Evolutionary conservation across 164 flowering plant genomes (phyloP), one percentile per base, ranked within the genome.

Genomic region (Stephania yunnanensis): DNA sequence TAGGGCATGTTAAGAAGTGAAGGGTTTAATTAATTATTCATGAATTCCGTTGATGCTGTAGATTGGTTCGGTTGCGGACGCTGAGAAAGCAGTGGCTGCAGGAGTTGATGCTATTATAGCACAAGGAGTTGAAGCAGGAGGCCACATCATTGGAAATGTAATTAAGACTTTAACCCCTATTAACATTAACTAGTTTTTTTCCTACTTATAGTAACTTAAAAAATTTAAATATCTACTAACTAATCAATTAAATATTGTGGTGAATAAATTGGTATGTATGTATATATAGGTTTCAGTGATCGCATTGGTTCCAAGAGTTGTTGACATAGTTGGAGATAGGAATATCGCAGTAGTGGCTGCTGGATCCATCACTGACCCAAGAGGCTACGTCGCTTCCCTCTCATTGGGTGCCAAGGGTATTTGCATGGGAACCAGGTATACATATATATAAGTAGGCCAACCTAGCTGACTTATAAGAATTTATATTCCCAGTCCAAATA

Each of bases 51-150:
- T 58, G 4, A 17, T 58, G 17, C 15, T 76, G 7, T 53, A 82
- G 84, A 68, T 82, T 42, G 84, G 82, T 65, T 79, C 84, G 0
- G 73, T 81, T 70, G 71, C 65, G 17, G 84, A 55, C 48, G 84
- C 81, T 0, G 84, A 82, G 52, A 76, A 70, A 66, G 84, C 81
- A 2, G 73, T 82, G 67, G 80, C 84, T n/a, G 84, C 78, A 2
- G 84, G 81, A n/a, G 80, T 82, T 7, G 84, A 82, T 64, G 79
- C 81, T 46, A 82, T 79, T 58, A 72, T 82, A n/a, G 81, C 73
- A 19, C 81, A 82, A 71, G 84, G 84, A 7, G 78, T 74, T 0
- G 84, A 82, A 61, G 81, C 78, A 45, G 84, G 84, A 17, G 84
- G 84, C 11, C 84, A 78, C 46, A 58, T 78, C 53, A 44, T 30